These are phyloP conservation scores for Tephrocybe sp. DNA, from an alignment of 768 basidiomycete genomes.

Conservation along the genomic window DNA sequence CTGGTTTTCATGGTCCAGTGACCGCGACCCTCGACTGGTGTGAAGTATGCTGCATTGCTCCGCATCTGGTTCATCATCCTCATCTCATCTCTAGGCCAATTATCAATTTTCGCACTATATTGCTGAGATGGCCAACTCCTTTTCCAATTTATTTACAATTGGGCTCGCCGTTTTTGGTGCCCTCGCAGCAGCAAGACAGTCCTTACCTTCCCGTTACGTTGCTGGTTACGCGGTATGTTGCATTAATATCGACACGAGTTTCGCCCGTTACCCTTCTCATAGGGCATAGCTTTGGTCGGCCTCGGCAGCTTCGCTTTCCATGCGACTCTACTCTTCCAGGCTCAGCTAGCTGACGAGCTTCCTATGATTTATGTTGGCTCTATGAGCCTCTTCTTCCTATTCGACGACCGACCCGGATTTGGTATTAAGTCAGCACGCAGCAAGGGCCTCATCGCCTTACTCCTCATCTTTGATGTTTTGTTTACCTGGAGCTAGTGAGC, in stretches of 20 bases:
- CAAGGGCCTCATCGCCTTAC: constrained; percentile 35
- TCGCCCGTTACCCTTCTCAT: not conserved
- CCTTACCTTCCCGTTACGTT: constrained; percentile 41
- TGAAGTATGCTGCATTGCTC: constrained; percentile 41
- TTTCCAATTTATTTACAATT: constrained; percentile 69
- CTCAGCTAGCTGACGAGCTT: constrained; percentile 80
- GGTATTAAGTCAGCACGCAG: constrained; percentile 34
- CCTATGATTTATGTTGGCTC: constrained; percentile 79
- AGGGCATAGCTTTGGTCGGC: constrained; percentile 74
- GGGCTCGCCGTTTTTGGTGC: constrained; percentile 49
- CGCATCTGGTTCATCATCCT: not conserved
- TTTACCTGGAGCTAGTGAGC: constrained; percentile 78
- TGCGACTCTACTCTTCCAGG: constrained; percentile 70
- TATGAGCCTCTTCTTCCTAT: constrained; percentile 58
- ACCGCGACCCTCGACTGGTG: constrained; percentile 78
- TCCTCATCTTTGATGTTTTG: constrained; percentile 50
- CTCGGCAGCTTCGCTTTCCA: constrained; percentile 80
- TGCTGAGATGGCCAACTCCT: constrained; percentile 74
- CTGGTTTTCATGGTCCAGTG: constrained; percentile 61
- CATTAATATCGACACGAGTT: not conserved
- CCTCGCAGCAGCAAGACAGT: constrained; percentile 31
- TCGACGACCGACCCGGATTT: constrained; percentile 58
- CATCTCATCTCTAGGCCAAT: constrained; percentile 50
- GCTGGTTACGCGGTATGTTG: constrained; percentile 40
- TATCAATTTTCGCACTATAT: constrained; percentile 78